phyloP scores from a whole-genome alignment of 768 basidiomycete species.

The Termitomyces heimii region DNA sequence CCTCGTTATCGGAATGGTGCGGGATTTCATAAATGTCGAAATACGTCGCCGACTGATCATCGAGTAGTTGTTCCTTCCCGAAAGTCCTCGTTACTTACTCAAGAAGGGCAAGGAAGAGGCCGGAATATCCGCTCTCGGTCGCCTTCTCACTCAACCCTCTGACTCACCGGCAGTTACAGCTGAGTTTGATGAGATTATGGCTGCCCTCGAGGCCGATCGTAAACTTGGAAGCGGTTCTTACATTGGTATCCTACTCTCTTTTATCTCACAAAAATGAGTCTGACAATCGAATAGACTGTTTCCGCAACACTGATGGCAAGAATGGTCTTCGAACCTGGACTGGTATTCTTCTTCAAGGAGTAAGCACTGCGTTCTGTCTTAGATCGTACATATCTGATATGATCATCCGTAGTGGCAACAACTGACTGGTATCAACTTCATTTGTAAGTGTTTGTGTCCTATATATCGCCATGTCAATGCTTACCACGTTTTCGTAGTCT shows the following conservation, averaged over 20 bases:
- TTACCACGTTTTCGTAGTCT: conserved; percentile 25
- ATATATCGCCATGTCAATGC: background rate
- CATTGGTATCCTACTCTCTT: conserved; percentile 17
- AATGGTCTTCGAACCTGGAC: conserved; percentile 67
- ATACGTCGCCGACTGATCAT: background rate
- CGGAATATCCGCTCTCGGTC: conserved; percentile 55
- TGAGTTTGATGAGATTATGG: conserved; percentile 42
- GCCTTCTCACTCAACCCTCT: conserved; percentile 51
- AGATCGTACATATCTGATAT: background rate
- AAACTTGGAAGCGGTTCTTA: conserved; percentile 56
- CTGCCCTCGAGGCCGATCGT: conserved; percentile 59
- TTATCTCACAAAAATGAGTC: background rate
- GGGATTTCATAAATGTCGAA: background rate
- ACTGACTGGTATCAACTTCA: conserved; percentile 70
- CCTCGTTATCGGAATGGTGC: conserved; percentile 59
- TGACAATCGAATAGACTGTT: conserved; percentile 32
- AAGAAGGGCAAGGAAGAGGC: conserved; percentile 56
- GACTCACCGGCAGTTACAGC: conserved; percentile 44
- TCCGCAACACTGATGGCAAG: conserved; percentile 53
- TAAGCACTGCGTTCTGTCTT: conserved; percentile 12
- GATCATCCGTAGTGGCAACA: conserved; percentile 44
- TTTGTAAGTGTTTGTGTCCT: conserved; percentile 17
- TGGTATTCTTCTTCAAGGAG: conserved; percentile 71
- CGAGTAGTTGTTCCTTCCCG: conserved; percentile 8
- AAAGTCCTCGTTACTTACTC: conserved; percentile 75